Base-by-base conservation (phyloP, 1,284 basidiomycete genomes). In the Uromyces viciae-fabae region DNA sequence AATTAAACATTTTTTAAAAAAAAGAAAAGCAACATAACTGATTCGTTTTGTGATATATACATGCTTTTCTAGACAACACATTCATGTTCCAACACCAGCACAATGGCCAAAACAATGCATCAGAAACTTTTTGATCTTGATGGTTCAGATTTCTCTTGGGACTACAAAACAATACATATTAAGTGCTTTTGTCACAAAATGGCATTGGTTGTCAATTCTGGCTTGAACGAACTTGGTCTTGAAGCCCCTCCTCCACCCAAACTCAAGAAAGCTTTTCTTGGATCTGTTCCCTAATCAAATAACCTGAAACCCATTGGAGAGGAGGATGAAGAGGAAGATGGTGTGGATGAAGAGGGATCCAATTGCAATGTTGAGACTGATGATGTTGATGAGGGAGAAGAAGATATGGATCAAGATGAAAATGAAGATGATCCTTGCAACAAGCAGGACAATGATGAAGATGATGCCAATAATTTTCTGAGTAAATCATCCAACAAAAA, bases 1-100 rank as follows among this genome's bases (percentile, higher is more conserved):
- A 17, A 15, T 31, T 60, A 8, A 28, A 8, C 22, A 4, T 36
- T 36, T 36, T 62, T 17, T n/a, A n/a, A n/a, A n/a, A n/a, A n/a
- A n/a, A n/a, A n/a, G n/a, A n/a, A n/a, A n/a, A n/a, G n/a, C n/a
- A n/a, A n/a, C n/a, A n/a, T n/a, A n/a, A n/a, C n/a, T n/a, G n/a
- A n/a, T n/a, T n/a, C n/a, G n/a, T n/a, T n/a, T n/a, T n/a, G n/a
- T n/a, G n/a, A n/a, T n/a, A n/a, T n/a, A n/a, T n/a, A n/a, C n/a
- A n/a, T n/a, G n/a, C n/a, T n/a, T n/a, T n/a, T n/a, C 25, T 49
- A 73, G 54, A 73, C 49, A 3, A 73, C 71, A 5, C 43, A 73
- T 28, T 73, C 71, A 38, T 42, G 71, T 3, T 73, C 43, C 0
- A 54, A 52, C 9, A 54, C 49, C n/a, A 56, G 49, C 2, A 38